Conservation (phyloP, 2,329 filamentous ascomycete species). For the Capronia coronata region DNA sequence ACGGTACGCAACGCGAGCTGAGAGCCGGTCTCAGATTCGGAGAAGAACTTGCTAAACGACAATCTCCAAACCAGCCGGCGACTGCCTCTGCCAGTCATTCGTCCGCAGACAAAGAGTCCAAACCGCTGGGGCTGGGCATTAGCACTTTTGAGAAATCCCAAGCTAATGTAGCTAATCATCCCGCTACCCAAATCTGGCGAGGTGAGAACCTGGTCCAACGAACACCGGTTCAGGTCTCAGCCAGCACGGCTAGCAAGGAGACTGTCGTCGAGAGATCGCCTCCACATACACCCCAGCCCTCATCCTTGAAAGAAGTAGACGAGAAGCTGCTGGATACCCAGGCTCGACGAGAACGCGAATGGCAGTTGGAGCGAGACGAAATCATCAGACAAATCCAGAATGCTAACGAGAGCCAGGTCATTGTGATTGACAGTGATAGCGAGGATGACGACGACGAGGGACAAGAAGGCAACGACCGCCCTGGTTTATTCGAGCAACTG, state of each 20-base stretch:
- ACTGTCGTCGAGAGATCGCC: background rate
- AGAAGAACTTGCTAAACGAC: conserved; percentile 38
- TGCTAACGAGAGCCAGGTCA: conserved; percentile 39
- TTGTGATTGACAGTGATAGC: conserved; percentile 41
- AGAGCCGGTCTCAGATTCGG: conserved; percentile 39
- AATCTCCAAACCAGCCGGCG: conserved; percentile 13
- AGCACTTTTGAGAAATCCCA: background rate
- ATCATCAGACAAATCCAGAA: conserved; percentile 40
- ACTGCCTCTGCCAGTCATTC: background rate
- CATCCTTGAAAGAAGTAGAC: background rate
- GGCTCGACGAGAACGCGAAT: conserved; percentile 35
- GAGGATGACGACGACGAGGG: conserved; percentile 19
- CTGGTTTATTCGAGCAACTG: conserved; percentile 7
- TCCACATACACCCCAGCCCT: conserved; percentile 11
- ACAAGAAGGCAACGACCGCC: conserved; percentile 4
- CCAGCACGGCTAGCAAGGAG: background rate
- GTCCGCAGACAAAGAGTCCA: background rate
- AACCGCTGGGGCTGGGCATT: background rate
- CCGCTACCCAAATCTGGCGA: conserved; percentile 13
- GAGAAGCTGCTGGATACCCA: conserved; percentile 13
- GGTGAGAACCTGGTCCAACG: conserved; percentile 14
- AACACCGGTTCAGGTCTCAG: conserved; percentile 7
- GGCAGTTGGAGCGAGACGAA: conserved; percentile 42
- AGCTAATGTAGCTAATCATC: background rate
- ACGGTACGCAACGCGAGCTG: conserved; percentile 37